Conservation (phyloP, 768 basidiomycete genomes). For the Suillus brevipes region DNA sequence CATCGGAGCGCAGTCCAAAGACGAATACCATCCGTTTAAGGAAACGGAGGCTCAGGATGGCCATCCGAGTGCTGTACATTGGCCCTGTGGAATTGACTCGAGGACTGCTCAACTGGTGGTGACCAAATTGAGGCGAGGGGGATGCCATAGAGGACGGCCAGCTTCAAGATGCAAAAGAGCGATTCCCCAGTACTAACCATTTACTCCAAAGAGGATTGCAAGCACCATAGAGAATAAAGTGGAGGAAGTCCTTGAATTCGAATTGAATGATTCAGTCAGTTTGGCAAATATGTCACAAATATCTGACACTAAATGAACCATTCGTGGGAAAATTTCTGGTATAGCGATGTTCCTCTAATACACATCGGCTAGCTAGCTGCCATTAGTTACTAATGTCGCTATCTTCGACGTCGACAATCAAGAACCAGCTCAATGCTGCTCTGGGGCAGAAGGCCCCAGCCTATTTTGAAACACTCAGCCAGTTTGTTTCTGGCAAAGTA, state of each 20-base stretch:
- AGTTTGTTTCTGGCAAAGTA: constrained; percentile 65
- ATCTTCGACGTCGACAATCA: constrained; percentile 72
- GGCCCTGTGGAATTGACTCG: not conserved
- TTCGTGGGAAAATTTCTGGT: not conserved
- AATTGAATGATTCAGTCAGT: too few species aligned
- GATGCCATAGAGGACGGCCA: not conserved
- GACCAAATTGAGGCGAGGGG: not conserved
- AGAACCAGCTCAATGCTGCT: constrained; percentile 60
- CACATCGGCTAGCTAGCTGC: too few species aligned
- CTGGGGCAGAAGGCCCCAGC: constrained; percentile 58
- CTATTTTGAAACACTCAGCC: constrained; percentile 67
- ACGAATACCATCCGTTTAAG: not conserved
- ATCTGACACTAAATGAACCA: too few species aligned
- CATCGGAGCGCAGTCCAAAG: not conserved
- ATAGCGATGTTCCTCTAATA: too few species aligned
- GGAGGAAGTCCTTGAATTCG: not conserved
- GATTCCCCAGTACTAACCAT: not conserved
- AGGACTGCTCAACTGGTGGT: too few species aligned
- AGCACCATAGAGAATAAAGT: not conserved
- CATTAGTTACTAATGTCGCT: constrained; percentile 55
- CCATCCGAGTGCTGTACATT: not conserved
- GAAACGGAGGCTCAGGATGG: not conserved
- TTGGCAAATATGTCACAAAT: too few species aligned
- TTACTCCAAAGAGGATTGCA: not conserved
- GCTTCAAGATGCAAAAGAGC: not conserved